Conservation (phyloP, 2,329 filamentous ascomycete species). For the Penicillium sp. region DNA sequence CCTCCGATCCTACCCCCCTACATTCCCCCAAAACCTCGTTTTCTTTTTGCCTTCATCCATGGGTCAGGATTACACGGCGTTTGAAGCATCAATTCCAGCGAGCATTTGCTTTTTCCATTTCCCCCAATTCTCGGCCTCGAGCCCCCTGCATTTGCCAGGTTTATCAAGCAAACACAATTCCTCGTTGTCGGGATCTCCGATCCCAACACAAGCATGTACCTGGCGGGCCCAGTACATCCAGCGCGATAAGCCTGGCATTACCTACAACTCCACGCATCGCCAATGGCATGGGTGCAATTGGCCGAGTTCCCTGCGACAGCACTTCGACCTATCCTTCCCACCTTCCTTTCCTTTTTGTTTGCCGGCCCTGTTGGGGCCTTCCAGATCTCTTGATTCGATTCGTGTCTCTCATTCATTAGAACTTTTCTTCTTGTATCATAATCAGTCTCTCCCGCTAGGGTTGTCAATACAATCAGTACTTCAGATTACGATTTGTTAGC, state of each 20-base stretch:
- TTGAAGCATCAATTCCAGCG: slow-evolving; percentile 21
- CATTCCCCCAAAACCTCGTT: slow-evolving; percentile 21
- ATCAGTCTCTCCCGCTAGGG: slow-evolving; percentile 12
- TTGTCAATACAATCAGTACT: slow-evolving; percentile 22
- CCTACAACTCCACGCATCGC: slow-evolving; percentile 1
- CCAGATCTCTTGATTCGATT: slow-evolving; percentile 2
- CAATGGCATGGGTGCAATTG: not conserved
- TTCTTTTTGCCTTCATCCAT: not conserved
- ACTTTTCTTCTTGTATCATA: slow-evolving; percentile 24
- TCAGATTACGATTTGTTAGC: slow-evolving; percentile 1
- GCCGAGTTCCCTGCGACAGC: not conserved
- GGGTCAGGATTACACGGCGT: slow-evolving; percentile 17
- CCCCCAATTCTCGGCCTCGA: not conserved
- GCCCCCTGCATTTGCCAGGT: not conserved
- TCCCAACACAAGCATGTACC: slow-evolving; percentile 10
- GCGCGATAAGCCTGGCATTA: slow-evolving; percentile 2
- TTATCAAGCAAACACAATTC: not conserved
- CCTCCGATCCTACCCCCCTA: slow-evolving; percentile 39
- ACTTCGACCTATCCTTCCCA: slow-evolving; percentile 2
- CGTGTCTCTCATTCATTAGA: slow-evolving; percentile 13
- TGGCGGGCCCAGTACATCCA: slow-evolving; percentile 21
- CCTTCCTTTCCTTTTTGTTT: not conserved
- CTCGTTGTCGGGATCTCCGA: not conserved
- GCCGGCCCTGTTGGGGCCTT: slow-evolving; percentile 1
- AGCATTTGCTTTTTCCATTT: slow-evolving; percentile 13